Evolutionary conservation across 2,329 filamentous ascomycete genomes (phyloP).

Genomic region (Paecilomyces sp.): DNA sequence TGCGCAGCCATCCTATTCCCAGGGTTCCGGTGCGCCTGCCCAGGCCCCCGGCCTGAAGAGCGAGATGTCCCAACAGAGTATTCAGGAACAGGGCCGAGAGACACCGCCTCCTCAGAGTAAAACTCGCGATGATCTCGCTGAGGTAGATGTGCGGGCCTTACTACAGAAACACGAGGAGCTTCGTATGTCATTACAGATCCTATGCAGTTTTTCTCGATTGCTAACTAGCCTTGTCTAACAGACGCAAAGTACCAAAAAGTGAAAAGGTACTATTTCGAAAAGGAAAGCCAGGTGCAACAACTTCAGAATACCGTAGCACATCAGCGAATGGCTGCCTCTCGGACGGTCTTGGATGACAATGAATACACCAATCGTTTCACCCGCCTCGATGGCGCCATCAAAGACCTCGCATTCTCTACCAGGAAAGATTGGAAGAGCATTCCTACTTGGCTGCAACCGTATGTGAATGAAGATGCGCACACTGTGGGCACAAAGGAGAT

Average conservation of each 20-base stretch:
- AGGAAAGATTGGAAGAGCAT: conserved; percentile 86
- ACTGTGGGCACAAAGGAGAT: conserved; percentile 92
- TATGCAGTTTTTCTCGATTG: neutral
- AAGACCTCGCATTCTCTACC: conserved; percentile 91
- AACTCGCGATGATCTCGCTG: conserved; percentile 32
- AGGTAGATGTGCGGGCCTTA: conserved; percentile 39
- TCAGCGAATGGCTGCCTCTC: conserved; percentile 87
- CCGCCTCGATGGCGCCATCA: conserved; percentile 86
- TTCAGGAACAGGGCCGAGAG: conserved; percentile 37
- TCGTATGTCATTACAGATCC: conserved; percentile 25
- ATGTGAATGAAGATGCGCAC: conserved; percentile 78
- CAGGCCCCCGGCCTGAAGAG: conserved; percentile 19
- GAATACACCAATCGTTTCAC: conserved; percentile 88
- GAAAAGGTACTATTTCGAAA: conserved; percentile 94
- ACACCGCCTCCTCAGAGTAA: conserved; percentile 34
- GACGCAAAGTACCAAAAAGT: conserved; percentile 97
- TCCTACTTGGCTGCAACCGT: conserved; percentile 70
- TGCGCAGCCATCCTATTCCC: conserved; percentile 2
- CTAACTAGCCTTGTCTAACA: conserved; percentile 29
- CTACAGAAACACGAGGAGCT: conserved; percentile 39
- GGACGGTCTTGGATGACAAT: conserved; percentile 88
- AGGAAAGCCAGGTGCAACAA: conserved; percentile 81
- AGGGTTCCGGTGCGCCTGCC: conserved; percentile 11
- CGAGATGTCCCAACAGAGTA: conserved; percentile 19
- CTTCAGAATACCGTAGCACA: conserved; percentile 96